These are phyloP conservation scores for Xylariaceae sp. DNA, from an alignment of 2,329 filamentous ascomycete species.

Conservation along the genomic window DNA sequence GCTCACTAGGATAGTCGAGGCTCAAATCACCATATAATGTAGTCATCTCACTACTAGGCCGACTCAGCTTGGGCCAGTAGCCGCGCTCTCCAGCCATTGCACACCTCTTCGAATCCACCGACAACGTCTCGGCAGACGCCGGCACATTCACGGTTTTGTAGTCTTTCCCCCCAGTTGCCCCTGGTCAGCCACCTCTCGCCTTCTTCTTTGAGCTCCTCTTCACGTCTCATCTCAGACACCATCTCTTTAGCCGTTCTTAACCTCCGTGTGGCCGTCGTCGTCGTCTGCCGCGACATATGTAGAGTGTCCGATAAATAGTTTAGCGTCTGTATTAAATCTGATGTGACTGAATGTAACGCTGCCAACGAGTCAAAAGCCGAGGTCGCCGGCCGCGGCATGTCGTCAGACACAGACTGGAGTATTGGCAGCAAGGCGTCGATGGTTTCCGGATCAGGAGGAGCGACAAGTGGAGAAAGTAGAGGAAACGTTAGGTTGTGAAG, in stretches of 20 bases:
- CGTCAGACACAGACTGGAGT: slow-evolving; percentile 67
- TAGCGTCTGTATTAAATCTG: slow-evolving; percentile 78
- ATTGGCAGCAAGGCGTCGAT: slow-evolving; percentile 75
- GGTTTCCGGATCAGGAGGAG: slow-evolving; percentile 67
- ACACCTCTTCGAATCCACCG: slow-evolving; percentile 89
- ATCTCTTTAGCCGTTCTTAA: slow-evolving; percentile 84
- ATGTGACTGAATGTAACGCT: slow-evolving; percentile 72
- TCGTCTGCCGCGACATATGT: slow-evolving; percentile 92
- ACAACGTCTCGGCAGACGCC: slow-evolving; percentile 86
- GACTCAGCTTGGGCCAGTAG: slow-evolving; percentile 70
- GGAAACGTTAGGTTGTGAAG: slow-evolving; percentile 76
- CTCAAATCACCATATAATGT: not conserved
- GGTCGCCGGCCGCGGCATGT: slow-evolving; percentile 70
- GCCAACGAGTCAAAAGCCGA: slow-evolving; percentile 70
- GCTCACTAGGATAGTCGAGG: not conserved
- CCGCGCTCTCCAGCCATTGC: slow-evolving; percentile 81
- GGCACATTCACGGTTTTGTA: slow-evolving; percentile 81
- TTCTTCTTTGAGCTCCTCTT: slow-evolving; percentile 82
- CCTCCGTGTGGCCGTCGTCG: slow-evolving; percentile 78
- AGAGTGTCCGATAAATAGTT: slow-evolving; percentile 88
- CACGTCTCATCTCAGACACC: slow-evolving; percentile 81
- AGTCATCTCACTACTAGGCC: slow-evolving; percentile 34
- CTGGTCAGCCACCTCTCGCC: slow-evolving; percentile 81
- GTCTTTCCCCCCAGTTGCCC: slow-evolving; percentile 81
- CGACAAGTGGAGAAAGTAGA: slow-evolving; percentile 71